phyloP scores from a whole-genome alignment of 2,329 filamentous ascomycete genomes.

The Clonostachys solani region DNA sequence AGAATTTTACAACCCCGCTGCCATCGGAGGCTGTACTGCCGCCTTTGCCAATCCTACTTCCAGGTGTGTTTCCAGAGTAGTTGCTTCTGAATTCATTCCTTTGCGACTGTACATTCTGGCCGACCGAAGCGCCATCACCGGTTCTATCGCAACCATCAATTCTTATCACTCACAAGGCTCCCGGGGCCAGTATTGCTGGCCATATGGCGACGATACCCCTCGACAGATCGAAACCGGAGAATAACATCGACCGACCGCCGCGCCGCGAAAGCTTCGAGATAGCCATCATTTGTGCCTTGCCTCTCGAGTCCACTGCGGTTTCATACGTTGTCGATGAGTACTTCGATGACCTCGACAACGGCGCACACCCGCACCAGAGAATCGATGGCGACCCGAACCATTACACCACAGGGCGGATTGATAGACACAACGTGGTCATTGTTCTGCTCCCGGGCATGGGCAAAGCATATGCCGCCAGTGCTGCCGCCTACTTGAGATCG shows the following conservation, averaged over 20 bases:
- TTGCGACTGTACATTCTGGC: too few relatives aligned
- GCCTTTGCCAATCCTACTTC: too few relatives aligned
- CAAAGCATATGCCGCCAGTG: conserved; percentile 11
- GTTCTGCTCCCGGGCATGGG: conserved; percentile 19
- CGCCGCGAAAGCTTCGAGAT: conserved; percentile 1
- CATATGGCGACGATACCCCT: too few relatives aligned
- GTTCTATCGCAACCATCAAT: too few relatives aligned
- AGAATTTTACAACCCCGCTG: too few relatives aligned
- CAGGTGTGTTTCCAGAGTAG: too few relatives aligned
- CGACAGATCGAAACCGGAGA: not conserved
- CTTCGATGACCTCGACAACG: not conserved
- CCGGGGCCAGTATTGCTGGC: too few relatives aligned
- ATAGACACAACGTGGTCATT: conserved; percentile 19
- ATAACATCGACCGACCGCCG: not conserved
- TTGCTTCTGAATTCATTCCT: too few relatives aligned
- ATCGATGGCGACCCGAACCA: conserved; percentile 12
- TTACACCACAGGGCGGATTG: conserved; percentile 16
- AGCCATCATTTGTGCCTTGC: conserved; percentile 6
- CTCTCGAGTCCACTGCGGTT: conserved; percentile 7
- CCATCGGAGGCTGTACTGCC: too few relatives aligned
- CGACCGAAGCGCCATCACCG: too few relatives aligned
- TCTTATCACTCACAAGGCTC: too few relatives aligned
- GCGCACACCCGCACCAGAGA: not conserved
- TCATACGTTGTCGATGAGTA: conserved; percentile 3
- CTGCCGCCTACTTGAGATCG: conserved; percentile 2